phyloP scores from a whole-genome alignment of 495 filamentous ascomycete species.

The Haplographium delicatum region DNA sequence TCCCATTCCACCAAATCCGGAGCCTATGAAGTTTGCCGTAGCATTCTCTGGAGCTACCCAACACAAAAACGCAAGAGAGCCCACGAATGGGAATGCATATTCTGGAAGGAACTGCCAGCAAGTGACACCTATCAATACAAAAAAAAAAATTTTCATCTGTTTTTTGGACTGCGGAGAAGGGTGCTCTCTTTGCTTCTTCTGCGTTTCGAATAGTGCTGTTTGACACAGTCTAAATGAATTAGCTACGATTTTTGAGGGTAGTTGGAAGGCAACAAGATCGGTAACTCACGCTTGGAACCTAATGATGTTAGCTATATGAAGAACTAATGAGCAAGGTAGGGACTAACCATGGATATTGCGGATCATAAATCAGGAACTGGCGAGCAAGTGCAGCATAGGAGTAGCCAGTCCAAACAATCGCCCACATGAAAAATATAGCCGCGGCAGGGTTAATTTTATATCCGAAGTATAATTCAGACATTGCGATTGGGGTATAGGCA shows the following conservation, averaged over 20 bases:
- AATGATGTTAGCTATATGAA: not conserved
- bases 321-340: not conserved
- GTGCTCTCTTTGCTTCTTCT: conserved; percentile 42
- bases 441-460: conserved; percentile 43
- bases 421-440: conserved; percentile 53
- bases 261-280: no score
- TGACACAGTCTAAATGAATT: conserved; percentile 43
- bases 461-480: conserved; percentile 50
- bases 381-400: conserved; percentile 49
- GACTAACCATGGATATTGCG: conserved; percentile 45
- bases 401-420: conserved; percentile 50
- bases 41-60: conserved; percentile 53
- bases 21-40: conserved; percentile 53
- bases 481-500: conserved; percentile 43
- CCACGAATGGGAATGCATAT: conserved; percentile 51
- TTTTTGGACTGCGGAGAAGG: conserved; percentile 42
- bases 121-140: conserved; percentile 42
- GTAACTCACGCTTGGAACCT: conserved; percentile 17
- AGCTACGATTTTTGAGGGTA: not conserved
- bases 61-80: conserved; percentile 53
- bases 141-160: conserved; percentile 51
- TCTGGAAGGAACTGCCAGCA: conserved; percentile 57
- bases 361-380: conserved; percentile 50
- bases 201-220: conserved; percentile 49
- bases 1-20: conserved; percentile 53